phyloP scores from a whole-genome alignment of 768 basidiomycete species.

The Cubamyces sp. region DNA sequence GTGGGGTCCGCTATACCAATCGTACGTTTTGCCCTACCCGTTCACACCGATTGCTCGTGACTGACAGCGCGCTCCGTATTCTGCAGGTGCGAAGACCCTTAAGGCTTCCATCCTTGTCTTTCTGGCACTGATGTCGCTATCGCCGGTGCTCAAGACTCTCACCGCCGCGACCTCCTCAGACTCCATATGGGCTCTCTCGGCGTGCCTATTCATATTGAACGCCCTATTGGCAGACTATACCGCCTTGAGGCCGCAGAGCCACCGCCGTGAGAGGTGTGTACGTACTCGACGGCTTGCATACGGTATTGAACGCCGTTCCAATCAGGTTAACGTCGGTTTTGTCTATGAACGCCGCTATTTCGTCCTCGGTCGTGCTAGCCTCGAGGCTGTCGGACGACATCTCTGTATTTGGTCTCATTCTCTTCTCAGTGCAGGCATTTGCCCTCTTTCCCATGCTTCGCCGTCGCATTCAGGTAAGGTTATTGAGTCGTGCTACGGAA shows the following conservation, averaged over 20 bases:
- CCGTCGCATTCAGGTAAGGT: slow-evolving; percentile 66
- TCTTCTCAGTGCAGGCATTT: slow-evolving; percentile 83
- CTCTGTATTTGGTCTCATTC: slow-evolving; percentile 86
- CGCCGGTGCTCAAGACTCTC: slow-evolving; percentile 89
- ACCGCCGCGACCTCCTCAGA: slow-evolving; percentile 96
- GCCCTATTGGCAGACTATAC: slow-evolving; percentile 84
- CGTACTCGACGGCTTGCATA: slow-evolving; percentile 5
- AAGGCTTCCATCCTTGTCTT: slow-evolving; percentile 89
- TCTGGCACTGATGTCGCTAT: slow-evolving; percentile 84
- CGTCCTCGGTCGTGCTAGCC: slow-evolving; percentile 90
- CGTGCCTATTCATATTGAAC: slow-evolving; percentile 80
- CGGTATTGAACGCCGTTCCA: slow-evolving; percentile 14
- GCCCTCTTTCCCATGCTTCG: slow-evolving; percentile 84
- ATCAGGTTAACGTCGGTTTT: slow-evolving; percentile 79
- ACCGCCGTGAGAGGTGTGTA: slow-evolving; percentile 60
- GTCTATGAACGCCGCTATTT: slow-evolving; percentile 90
- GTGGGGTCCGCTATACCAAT: slow-evolving; percentile 33
- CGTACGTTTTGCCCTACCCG: slow-evolving; percentile 32
- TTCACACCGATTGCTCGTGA: background rate
- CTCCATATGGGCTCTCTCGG: slow-evolving; percentile 95
- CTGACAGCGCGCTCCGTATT: background rate
- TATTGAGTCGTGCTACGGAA: background rate
- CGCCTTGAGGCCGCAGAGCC: slow-evolving; percentile 46
- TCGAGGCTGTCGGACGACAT: slow-evolving; percentile 84
- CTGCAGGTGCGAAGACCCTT: slow-evolving; percentile 65